phyloP scores from a whole-genome alignment of 2,329 filamentous ascomycete genomes.

The Ceratocystis smalleyi region DNA sequence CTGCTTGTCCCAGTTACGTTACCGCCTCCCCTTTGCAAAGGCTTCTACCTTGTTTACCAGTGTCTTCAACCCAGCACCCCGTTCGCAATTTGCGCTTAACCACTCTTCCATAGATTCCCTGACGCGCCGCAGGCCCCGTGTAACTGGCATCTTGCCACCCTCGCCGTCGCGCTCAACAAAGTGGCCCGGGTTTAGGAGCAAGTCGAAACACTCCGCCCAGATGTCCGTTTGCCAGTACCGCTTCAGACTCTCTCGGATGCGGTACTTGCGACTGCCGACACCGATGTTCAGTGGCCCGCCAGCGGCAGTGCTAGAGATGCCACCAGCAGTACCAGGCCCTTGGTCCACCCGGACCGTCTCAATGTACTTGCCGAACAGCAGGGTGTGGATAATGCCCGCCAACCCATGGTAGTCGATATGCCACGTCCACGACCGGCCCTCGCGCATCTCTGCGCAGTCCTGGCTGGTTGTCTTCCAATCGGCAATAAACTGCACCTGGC shows the following conservation, averaged over 20 bases:
- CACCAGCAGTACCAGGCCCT: constrained; percentile 34
- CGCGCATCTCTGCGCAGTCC: constrained; percentile 91
- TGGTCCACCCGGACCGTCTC: constrained; percentile 50
- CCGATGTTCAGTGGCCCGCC: constrained; percentile 30
- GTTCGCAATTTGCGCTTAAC: constrained; percentile 68
- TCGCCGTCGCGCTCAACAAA: constrained; percentile 39
- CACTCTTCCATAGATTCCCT: constrained; percentile 72
- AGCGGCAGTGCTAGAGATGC: constrained; percentile 32
- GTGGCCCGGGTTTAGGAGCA: constrained; percentile 67
- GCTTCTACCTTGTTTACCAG: constrained; percentile 49
- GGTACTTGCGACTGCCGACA: constrained; percentile 53
- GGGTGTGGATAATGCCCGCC: constrained; percentile 70
- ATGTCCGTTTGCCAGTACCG: constrained; percentile 93
- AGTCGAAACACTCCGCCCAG: constrained; percentile 68
- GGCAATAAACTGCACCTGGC: constrained; percentile 69
- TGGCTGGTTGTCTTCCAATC: constrained; percentile 83
- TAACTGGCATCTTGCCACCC: constrained; percentile 52
- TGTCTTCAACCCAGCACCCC: constrained; percentile 57
- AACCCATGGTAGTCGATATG: constrained; percentile 94
- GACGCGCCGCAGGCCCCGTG: constrained; percentile 50
- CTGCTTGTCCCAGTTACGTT: not conserved
- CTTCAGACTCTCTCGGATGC: constrained; percentile 70
- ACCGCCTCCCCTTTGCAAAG: constrained; percentile 26
- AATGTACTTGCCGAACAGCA: constrained; percentile 91
- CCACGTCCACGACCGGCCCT: constrained; percentile 88